Conservation (phyloP, 2,329 filamentous ascomycete genomes). For the Hymenotorrendiella dingleyae region DNA sequence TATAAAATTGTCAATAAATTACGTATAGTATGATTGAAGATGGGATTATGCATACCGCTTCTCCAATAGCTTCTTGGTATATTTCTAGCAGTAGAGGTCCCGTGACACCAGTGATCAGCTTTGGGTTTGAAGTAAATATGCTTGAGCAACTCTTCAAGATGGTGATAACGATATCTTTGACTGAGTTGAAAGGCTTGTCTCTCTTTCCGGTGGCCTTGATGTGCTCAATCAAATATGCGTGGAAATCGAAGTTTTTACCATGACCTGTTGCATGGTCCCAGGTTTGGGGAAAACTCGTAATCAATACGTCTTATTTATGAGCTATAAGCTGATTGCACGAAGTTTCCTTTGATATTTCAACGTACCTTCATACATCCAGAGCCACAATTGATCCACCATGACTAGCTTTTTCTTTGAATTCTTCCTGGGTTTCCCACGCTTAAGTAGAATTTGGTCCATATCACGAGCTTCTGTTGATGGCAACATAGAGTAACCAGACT, state of each 20-base stretch:
- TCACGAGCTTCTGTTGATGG: background rate
- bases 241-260: background rate
- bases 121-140: background rate
- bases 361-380: background rate
- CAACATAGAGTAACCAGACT: slow-evolving; percentile 1
- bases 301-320: background rate
- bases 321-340: background rate
- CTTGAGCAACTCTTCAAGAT: background rate
- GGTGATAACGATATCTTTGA: background rate
- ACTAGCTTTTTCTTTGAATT: background rate
- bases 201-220: background rate
- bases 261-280: background rate
- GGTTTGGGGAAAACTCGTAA: background rate
- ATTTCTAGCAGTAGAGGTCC: background rate
- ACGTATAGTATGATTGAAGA: background rate
- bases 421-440: background rate
- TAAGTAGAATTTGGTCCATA: slow-evolving; percentile 1
- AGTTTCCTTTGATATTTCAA: too few relatives aligned
- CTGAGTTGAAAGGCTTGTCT: background rate
- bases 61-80: background rate
- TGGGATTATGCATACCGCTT: background rate
- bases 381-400: background rate
- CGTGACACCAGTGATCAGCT: background rate
- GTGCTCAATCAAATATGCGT: background rate
- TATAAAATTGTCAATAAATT: background rate